Evolutionary conservation across 2,329 filamentous ascomycete genomes (phyloP), one percentile per base, ranked within the genome.

Genomic region (Aureobasidium musti): DNA sequence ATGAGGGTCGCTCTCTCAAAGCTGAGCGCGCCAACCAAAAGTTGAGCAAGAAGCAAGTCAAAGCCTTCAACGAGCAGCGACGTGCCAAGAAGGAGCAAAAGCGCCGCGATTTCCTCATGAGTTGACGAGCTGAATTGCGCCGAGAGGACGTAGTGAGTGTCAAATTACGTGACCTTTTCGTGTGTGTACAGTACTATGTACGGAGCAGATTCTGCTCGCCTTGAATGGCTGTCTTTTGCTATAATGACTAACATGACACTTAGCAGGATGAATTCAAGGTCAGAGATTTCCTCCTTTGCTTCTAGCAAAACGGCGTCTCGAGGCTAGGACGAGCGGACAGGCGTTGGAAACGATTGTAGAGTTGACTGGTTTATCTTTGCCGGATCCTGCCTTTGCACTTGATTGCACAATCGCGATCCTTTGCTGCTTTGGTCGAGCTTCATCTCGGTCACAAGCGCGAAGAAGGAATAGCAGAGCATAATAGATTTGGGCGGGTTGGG

Each of bases 31-130:
- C 90, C 67, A 87, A 88, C 65, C 93, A 95, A 84, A 92, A 91
- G 79, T 83, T 94, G 28, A 89, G 82, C 66, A 96, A 94, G 82
- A 83, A 90, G 68, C 92, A 99, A 80, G 80, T 99, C 70, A 94
- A 96, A 81, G 87, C 89, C 66, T 97, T 94, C 80, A 95, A 93
- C 79, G 90, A 96, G 77, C 97, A 96, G 84, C 84, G 92, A 69
- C 86, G 88, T 69, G 91, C 91, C 52, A 92, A 87, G 80, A 98
- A 98, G 79, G 92, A 97, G 77, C 92, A 97, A 82, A 98, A 97
- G 81, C 85, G 93, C 68, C 83, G 93, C 70, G 94, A 92, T 11
- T 99, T 95, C 92, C 79, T 98, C 73, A 83, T 88, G 73, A 93
- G 97, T 79, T 97, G 80, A 88, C 47, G 54, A 21, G 66, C 26